Conservation (phyloP, 2,329 filamentous ascomycete genomes). For the Lachnellula subtilissima region DNA sequence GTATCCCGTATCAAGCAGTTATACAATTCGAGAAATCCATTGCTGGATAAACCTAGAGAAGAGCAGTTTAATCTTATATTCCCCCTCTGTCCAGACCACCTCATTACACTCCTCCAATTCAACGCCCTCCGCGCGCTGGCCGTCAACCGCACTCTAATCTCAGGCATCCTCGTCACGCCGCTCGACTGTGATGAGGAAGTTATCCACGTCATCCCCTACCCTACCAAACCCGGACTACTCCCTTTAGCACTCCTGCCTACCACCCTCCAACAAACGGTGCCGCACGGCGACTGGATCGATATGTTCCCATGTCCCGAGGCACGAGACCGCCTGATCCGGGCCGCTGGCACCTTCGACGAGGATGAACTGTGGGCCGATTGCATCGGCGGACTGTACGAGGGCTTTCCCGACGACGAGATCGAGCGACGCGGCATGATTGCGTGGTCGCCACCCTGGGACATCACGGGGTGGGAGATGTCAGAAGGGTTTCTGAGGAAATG, state of each 20-base stretch:
- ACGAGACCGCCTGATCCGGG: conserved; percentile 38
- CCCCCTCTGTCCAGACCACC: conserved; percentile 38
- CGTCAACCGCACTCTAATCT: conserved; percentile 35
- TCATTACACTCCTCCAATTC: conserved; percentile 40
- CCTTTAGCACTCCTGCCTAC: conserved; percentile 36
- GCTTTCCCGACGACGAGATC: conserved; percentile 40
- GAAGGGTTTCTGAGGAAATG: conserved; percentile 38
- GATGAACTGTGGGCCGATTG: conserved; percentile 41
- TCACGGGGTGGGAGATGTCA: conserved; percentile 38
- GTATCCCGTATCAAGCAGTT: conserved; percentile 31
- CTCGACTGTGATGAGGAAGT: conserved; percentile 32
- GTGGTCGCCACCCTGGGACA: conserved; percentile 39
- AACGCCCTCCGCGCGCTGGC: conserved; percentile 37
- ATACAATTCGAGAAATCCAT: conserved; percentile 30
- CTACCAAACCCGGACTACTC: conserved; percentile 26
- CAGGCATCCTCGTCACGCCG: conserved; percentile 30
- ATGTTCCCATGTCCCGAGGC: conserved; percentile 35
- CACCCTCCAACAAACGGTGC: conserved; percentile 34
- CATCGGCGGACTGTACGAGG: conserved; percentile 40
- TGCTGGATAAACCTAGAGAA: conserved; percentile 27
- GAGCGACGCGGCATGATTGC: conserved; percentile 37
- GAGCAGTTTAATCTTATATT: conserved; percentile 30
- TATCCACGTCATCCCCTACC: conserved; percentile 30
- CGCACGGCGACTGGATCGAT: conserved; percentile 40
- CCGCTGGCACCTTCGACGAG: conserved; percentile 36